Conservation (phyloP, 768 basidiomycete species). For the Termitomyces sp. region DNA sequence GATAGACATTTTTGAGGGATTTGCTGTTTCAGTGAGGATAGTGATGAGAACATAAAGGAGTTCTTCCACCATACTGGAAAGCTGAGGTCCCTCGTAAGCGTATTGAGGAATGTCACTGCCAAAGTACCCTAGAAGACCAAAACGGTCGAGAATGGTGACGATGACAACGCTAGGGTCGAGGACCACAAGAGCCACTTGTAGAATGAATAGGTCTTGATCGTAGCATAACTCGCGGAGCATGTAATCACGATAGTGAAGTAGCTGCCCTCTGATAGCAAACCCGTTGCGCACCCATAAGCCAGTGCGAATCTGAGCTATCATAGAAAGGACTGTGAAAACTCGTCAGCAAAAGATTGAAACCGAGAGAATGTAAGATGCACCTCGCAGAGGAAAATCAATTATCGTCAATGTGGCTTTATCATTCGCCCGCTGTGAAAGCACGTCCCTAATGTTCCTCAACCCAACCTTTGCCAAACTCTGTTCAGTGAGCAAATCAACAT, state of each 20-base stretch:
- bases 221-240: constrained; percentile 94
- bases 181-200: constrained; percentile 76
- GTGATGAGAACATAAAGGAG: constrained; percentile 84
- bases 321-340: constrained; percentile 60
- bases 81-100: constrained; percentile 65
- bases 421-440: constrained; percentile 58
- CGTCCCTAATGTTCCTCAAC: constrained; percentile 51
- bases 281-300: constrained; percentile 99
- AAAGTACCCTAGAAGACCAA: constrained; percentile 80
- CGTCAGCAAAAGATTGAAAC: not conserved
- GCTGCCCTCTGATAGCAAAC: constrained; percentile 90
- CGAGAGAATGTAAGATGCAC: constrained; percentile 26
- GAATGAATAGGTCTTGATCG: constrained; percentile 87
- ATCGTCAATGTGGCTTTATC: constrained; percentile 71
- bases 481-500: constrained; percentile 64
- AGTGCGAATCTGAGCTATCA: constrained; percentile 93
- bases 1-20: constrained; percentile 65
- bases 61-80: constrained; percentile 89
- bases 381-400: constrained; percentile 87
- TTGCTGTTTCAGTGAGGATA: constrained; percentile 79
- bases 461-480: constrained; percentile 51
- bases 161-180: constrained; percentile 78
- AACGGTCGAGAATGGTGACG: constrained; percentile 87
- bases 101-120: constrained; percentile 58
- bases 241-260: constrained; percentile 94